Evolutionary conservation across 495 filamentous ascomycete genomes (phyloP).

Genomic region (Monascus purpureus): DNA sequence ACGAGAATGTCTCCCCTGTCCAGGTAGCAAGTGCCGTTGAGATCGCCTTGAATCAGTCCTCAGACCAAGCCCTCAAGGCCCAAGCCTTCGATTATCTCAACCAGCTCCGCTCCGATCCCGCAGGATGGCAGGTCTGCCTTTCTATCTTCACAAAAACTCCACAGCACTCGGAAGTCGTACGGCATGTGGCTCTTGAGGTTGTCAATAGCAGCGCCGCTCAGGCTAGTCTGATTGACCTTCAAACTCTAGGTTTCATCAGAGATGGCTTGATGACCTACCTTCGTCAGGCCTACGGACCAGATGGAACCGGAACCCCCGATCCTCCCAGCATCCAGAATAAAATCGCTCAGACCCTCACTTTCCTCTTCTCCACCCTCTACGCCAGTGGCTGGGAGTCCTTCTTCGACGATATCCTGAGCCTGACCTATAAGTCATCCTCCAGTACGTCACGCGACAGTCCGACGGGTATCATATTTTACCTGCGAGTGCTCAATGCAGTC

Average conservation of each 20-base stretch:
- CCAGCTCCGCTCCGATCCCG: constrained; percentile 61
- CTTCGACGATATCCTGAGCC: constrained; percentile 68
- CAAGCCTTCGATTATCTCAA: constrained; percentile 84
- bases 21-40: constrained; percentile 87
- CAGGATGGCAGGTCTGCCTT: constrained; percentile 78
- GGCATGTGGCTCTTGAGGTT: constrained; percentile 77
- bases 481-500: constrained; percentile 72
- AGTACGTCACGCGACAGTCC: constrained; percentile 51
- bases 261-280: constrained; percentile 68
- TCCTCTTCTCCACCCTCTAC: constrained; percentile 78
- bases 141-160: constrained; percentile 71
- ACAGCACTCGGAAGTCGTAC: constrained; percentile 67
- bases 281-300: constrained; percentile 50
- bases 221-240: constrained; percentile 50
- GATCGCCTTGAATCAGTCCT: constrained; percentile 67
- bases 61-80: constrained; percentile 57
- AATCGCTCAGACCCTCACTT: constrained; percentile 85
- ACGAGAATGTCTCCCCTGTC: constrained; percentile 3
- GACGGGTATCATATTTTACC: constrained; percentile 68
- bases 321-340: constrained; percentile 81
- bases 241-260: constrained; percentile 54
- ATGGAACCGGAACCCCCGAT: constrained; percentile 42
- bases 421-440: constrained; percentile 39
- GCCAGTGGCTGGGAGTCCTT: constrained; percentile 71
- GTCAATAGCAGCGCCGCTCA: constrained; percentile 86